These are phyloP conservation scores for Apium graveolens DNA, from an alignment of 129 eudicot species.

Conservation along the genomic window DNA sequence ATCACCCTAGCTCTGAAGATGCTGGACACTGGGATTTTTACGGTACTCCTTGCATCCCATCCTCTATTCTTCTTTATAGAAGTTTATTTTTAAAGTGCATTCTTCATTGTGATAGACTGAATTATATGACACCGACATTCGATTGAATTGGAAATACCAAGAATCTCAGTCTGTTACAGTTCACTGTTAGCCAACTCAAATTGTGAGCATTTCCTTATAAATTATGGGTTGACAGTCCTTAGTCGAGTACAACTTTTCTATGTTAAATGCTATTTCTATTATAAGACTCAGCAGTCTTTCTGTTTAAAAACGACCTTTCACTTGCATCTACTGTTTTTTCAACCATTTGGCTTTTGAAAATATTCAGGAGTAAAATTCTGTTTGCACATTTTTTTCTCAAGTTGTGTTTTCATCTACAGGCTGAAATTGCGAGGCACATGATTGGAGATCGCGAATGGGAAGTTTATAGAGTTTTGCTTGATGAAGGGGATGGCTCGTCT, in stretches of 20 bases:
- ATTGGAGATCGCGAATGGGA: conserved; percentile 88
- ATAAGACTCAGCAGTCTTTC: background rate
- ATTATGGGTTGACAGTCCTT: background rate
- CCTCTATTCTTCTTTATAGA: background rate
- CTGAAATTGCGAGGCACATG: conserved; percentile 59
- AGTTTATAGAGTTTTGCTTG: conserved; percentile 67
- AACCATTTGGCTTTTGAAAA: background rate
- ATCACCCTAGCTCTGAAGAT: conserved; percentile 88
- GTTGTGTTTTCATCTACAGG: conserved; percentile 36
- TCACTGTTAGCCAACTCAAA: background rate
- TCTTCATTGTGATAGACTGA: background rate
- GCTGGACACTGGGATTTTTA: conserved; percentile 67
- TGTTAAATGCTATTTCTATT: background rate
- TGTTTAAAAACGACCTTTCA: background rate
- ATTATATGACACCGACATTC: background rate
- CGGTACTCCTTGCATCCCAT: conserved; percentile 35
- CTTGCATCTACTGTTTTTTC: background rate
- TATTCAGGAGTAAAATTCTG: background rate
- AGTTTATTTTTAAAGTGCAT: background rate
- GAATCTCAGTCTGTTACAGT: background rate
- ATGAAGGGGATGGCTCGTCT: conserved; percentile 46
- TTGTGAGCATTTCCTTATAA: background rate
- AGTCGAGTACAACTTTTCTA: background rate
- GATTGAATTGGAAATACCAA: background rate
- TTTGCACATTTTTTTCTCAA: background rate